Conservation (phyloP, 1,284 basidiomycete species). For the Ustilago shanxiensis region DNA sequence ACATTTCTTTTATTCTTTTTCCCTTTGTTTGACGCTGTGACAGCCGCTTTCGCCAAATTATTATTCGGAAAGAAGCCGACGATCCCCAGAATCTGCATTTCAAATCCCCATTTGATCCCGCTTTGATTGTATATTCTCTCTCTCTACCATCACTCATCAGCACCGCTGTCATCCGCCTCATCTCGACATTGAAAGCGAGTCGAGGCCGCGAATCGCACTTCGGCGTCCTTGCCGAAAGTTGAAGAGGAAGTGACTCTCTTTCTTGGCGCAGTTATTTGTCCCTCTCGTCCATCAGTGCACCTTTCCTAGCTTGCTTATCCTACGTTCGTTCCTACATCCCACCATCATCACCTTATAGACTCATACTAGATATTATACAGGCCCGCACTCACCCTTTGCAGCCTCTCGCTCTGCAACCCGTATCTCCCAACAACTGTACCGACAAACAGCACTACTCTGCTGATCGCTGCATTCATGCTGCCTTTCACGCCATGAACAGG, state of each 20-base stretch:
- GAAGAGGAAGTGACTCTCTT: background rate
- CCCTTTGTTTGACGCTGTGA: background rate
- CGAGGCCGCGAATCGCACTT: background rate
- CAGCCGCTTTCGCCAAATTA: background rate
- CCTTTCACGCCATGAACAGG: background rate
- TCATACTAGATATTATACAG: background rate
- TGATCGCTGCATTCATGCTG: slow-evolving; percentile 13
- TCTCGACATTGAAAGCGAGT: background rate
- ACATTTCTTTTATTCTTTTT: background rate
- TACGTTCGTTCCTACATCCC: background rate
- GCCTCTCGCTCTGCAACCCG: background rate
- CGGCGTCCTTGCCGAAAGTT: background rate
- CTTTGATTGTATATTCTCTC: background rate
- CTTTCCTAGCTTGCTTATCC: no score
- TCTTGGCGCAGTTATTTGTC: background rate
- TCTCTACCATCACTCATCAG: background rate
- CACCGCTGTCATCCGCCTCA: background rate
- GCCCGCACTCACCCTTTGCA: background rate
- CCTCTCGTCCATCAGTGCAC: background rate
- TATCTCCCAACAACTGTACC: background rate
- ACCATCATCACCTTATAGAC: background rate
- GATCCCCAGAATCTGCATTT: background rate
- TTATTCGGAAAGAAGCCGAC: slow-evolving; percentile 1
- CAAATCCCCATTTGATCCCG: no score
- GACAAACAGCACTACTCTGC: slow-evolving; percentile 3